Percentiles rank a stretch among this genome's conserved stretches.
These are phyloP conservation scores for Xylaria sp. DNA, from an alignment of 2,329 filamentous ascomycete species.

Conservation along the genomic window DNA sequence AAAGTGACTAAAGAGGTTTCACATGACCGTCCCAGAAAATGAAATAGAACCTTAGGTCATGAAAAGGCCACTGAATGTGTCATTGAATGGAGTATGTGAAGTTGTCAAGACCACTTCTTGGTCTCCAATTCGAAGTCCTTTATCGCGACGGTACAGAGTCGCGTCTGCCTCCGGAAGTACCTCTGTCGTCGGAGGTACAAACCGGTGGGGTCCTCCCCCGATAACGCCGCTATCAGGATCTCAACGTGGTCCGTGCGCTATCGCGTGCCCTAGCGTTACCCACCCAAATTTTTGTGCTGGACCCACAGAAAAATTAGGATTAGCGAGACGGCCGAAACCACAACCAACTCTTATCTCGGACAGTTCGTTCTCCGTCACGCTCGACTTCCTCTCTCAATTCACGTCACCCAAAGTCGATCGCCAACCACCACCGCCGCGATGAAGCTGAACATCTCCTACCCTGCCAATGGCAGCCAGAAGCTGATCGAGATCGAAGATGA, in stretches of 20 bases:
- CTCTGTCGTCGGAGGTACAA: not conserved
- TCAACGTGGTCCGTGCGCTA: conserved; percentile 22
- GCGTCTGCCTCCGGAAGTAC: not conserved
- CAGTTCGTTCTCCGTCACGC: conserved; percentile 19
- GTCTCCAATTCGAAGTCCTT: not conserved
- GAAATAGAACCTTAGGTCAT: not conserved
- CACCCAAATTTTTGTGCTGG: conserved; percentile 23
- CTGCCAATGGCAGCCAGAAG: conserved; percentile 99
- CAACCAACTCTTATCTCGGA: conserved; percentile 26
- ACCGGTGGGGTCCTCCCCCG: not conserved
- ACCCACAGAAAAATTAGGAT: conserved; percentile 28
- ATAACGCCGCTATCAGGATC: not conserved
- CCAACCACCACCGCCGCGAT: conserved; percentile 51
- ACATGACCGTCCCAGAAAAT: not conserved
- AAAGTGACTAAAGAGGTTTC: no score
- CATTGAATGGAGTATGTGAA: not conserved
- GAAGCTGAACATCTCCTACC: conserved; percentile 77
- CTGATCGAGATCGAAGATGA: conserved; percentile 99
- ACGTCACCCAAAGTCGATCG: conserved; percentile 31
- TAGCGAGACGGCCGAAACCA: conserved; percentile 30
- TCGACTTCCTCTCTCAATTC: conserved; percentile 30
- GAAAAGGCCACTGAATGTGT: not conserved
- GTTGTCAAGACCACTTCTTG: not conserved
- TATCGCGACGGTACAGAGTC: no score
- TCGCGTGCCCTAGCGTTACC: conserved; percentile 25